Evolutionary conservation across 305 asterid genomes (phyloP).

Genomic region (Solanum chacoense): DNA sequence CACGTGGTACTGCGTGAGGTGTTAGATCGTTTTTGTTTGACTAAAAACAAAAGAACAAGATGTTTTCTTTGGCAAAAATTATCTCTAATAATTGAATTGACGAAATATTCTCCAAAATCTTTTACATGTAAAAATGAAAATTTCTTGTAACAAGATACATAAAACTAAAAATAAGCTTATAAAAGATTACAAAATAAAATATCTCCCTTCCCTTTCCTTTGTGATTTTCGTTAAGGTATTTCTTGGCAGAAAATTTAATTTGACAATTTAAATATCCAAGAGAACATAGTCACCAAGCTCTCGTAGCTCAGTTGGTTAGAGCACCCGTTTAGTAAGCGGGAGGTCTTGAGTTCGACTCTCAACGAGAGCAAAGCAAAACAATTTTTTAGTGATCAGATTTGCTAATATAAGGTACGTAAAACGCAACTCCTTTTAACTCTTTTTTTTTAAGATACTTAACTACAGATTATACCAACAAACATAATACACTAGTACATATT

Average conservation of each 20-base stretch:
- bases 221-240: background rate
- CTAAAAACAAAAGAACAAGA: background rate
- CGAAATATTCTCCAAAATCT: background rate
- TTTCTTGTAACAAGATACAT: background rate
- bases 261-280: too few species aligned
- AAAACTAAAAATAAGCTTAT: background rate
- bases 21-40: background rate
- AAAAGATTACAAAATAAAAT: background rate
- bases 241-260: background rate
- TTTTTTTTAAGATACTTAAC: background rate
- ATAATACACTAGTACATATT: background rate
- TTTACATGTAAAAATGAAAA: background rate
- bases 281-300: constrained; percentile 7
- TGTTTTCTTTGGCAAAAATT: background rate
- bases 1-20: background rate
- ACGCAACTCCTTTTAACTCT: too few species aligned
- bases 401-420: background rate
- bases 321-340: constrained; percentile 99
- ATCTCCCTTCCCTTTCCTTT: background rate
- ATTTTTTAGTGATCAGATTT: too few species aligned
- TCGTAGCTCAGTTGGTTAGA: constrained; percentile 95
- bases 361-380: constrained; percentile 23
- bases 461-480: background rate
- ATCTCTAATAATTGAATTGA: background rate
- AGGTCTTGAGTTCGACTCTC: constrained; percentile 94